These are phyloP conservation scores for Panaeolus papilionaceus DNA, from an alignment of 768 basidiomycete genomes.

Conservation along the genomic window DNA sequence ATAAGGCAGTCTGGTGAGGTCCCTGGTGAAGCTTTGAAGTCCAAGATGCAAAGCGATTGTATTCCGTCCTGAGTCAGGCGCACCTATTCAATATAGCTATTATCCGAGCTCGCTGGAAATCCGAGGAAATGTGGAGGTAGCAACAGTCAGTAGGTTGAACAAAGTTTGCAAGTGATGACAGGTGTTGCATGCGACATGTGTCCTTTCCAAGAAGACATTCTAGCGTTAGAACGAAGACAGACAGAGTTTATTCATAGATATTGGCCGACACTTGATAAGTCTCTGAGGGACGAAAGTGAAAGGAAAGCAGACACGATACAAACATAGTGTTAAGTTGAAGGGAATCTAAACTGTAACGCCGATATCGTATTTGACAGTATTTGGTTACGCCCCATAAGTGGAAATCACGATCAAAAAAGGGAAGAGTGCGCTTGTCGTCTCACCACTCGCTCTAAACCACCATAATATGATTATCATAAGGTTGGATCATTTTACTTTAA, in stretches of 20 bases:
- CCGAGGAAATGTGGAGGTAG: constrained; percentile 1
- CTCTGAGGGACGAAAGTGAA: not conserved
- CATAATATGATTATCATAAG: not conserved
- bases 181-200: not conserved
- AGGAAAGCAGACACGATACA: not conserved
- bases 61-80: constrained; percentile 3
- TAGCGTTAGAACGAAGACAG: not conserved
- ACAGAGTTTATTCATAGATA: not conserved
- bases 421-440: not conserved
- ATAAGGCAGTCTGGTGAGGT: not conserved
- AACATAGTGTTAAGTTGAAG: not conserved
- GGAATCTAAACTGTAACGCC: not conserved
- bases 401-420: not conserved
- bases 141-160: not conserved
- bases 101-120: constrained; percentile 6
- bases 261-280: not conserved
- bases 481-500: not conserved
- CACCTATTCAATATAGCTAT: not conserved
- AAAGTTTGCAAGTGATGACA: not conserved
- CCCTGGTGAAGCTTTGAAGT: not conserved
- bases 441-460: not conserved
- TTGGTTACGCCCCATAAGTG: not conserved
- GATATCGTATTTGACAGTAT: not conserved
- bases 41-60: not conserved
- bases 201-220: not conserved